These are phyloP conservation scores for Xylaria intraflava DNA, from an alignment of 495 filamentous ascomycete genomes.

Conservation along the genomic window DNA sequence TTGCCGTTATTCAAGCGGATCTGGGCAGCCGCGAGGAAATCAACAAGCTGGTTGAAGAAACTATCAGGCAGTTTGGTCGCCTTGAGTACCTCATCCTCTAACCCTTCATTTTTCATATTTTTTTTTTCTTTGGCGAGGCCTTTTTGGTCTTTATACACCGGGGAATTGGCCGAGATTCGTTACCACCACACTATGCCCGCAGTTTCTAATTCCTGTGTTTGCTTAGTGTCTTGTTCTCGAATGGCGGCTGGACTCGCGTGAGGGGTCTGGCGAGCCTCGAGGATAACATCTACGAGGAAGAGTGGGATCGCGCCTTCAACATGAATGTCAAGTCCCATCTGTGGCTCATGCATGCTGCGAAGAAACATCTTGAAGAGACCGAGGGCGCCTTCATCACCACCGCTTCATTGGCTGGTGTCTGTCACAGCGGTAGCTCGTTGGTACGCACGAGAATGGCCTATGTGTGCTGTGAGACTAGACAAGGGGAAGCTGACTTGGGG, in stretches of 20 bases:
- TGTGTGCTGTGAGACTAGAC: not conserved
- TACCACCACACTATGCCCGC: no score
- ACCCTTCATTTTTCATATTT: no score
- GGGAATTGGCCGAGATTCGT: no score
- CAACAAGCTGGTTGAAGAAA: conserved; percentile 37
- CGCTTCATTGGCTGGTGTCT: conserved; percentile 48
- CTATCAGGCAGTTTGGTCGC: conserved; percentile 37
- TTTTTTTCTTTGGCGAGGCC: no score
- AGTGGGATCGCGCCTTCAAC: conserved; percentile 51
- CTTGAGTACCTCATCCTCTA: no score
- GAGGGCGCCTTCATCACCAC: conserved; percentile 50
- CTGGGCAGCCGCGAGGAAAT: conserved; percentile 39
- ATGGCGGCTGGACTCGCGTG: conserved; percentile 51
- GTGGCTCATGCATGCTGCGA: conserved; percentile 47
- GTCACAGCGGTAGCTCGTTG: conserved; percentile 43
- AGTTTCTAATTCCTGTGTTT: no score
- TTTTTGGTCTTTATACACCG: no score
- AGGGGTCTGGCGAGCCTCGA: conserved; percentile 46
- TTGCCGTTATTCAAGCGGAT: conserved; percentile 43
- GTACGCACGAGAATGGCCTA: conserved; percentile 15
- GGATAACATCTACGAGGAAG: conserved; percentile 48
- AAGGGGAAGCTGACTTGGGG: not conserved
- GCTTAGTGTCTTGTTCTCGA: conserved; percentile 49
- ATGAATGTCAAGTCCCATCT: conserved; percentile 56
- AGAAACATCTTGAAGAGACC: conserved; percentile 38